A percentile compares a stretch with the other conserved stretches of the same genome.
Evolutionary conservation across 1,284 basidiomycete species (phyloP).

Genomic region (Trichosporon sp.): DNA sequence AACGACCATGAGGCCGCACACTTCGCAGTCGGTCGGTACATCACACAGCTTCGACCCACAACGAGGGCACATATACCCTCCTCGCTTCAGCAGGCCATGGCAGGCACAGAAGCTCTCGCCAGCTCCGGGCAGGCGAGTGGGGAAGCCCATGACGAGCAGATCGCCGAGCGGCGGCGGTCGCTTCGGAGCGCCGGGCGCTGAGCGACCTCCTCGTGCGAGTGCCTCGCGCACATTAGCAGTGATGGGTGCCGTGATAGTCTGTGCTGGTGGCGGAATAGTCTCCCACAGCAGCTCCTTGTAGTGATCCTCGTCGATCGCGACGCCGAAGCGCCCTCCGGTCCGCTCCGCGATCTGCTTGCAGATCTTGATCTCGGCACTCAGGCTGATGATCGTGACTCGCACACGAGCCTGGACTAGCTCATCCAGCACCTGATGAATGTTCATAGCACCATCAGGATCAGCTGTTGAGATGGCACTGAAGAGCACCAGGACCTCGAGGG

Average conservation of each 20-base stretch:
- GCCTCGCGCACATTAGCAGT: slow-evolving; percentile 48
- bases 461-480: slow-evolving; percentile 94
- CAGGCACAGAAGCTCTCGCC: slow-evolving; percentile 84
- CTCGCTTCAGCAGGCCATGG: slow-evolving; percentile 79
- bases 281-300: slow-evolving; percentile 93
- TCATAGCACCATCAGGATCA: slow-evolving; percentile 74
- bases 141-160: slow-evolving; percentile 99
- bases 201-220: slow-evolving; percentile 50
- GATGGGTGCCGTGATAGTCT: slow-evolving; percentile 50
- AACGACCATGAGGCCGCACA: slow-evolving; percentile 95
- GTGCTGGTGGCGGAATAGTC: slow-evolving; percentile 88
- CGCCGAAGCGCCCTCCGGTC: slow-evolving; percentile 85
- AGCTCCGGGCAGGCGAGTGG: slow-evolving; percentile 77
- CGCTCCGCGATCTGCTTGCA: slow-evolving; percentile 83
- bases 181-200: slow-evolving; percentile 22
- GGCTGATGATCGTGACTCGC: slow-evolving; percentile 83
- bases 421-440: slow-evolving; percentile 81
- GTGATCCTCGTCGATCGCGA: slow-evolving; percentile 94
- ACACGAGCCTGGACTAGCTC: slow-evolving; percentile 75
- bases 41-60: slow-evolving; percentile 92
- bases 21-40: slow-evolving; percentile 95
- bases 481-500: slow-evolving; percentile 86
- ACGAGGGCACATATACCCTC: slow-evolving; percentile 91
- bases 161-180: slow-evolving; percentile 64
- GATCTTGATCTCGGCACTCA: slow-evolving; percentile 96